Conservation (phyloP, 2,329 filamentous ascomycete species). For the Rugonectria rugulosa region DNA sequence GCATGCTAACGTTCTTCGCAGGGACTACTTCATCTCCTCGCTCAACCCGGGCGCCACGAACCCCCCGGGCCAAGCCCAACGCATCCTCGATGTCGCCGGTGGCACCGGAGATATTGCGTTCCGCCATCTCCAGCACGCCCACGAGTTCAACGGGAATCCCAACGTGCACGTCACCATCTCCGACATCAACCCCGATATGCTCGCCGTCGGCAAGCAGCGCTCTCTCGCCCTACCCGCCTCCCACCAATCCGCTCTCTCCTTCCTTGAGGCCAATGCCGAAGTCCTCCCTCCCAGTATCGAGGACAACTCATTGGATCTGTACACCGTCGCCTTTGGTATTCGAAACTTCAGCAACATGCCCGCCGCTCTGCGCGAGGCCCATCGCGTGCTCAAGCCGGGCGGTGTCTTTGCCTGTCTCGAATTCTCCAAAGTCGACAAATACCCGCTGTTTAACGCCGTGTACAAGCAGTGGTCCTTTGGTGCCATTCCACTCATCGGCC, state of each 20-base stretch:
- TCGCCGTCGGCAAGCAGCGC: conserved; percentile 85
- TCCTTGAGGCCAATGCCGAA: conserved; percentile 92
- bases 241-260: conserved; percentile 68
- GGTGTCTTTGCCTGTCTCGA: conserved; percentile 97
- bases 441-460: conserved; percentile 78
- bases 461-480: conserved; percentile 98
- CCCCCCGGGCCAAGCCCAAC: conserved; percentile 56
- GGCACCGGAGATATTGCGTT: conserved; percentile 98
- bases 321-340: conserved; percentile 97
- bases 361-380: conserved; percentile 81
- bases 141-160: conserved; percentile 77
- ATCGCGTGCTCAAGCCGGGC: conserved; percentile 89
- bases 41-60: conserved; percentile 79
- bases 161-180: conserved; percentile 87
- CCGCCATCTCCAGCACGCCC: conserved; percentile 90
- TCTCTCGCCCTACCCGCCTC: conserved; percentile 64
- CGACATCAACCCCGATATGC: conserved; percentile 97
- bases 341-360: conserved; percentile 96
- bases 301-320: conserved; percentile 82
- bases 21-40: conserved; percentile 90
- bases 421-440: conserved; percentile 84
- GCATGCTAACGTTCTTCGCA: conserved; percentile 38
- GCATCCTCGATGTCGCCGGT: conserved; percentile 95
- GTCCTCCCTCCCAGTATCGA: conserved; percentile 69
- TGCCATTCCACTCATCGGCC: conserved; percentile 93